Percentiles rank a stretch among this genome's conserved stretches.
phyloP scores from a whole-genome alignment of 352 stramenopile genomes.

The Phytophthora chlamydospora region DNA sequence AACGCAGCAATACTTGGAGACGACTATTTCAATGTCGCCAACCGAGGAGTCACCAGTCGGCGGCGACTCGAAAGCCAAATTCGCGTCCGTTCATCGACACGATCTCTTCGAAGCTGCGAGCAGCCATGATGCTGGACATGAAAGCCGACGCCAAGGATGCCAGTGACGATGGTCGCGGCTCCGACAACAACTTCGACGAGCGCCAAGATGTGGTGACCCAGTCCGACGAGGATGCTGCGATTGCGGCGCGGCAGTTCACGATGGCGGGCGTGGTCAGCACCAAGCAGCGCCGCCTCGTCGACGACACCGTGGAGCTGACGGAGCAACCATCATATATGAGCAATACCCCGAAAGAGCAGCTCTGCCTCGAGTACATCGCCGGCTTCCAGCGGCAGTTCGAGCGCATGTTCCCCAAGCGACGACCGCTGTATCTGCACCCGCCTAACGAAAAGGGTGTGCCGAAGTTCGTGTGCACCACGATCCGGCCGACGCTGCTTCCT shows the following conservation, averaged over 20 bases:
- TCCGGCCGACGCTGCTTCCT: slow-evolving; percentile 93
- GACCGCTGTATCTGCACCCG: slow-evolving; percentile 86
- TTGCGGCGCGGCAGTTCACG: slow-evolving; percentile 72
- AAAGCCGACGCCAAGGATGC: slow-evolving; percentile 60
- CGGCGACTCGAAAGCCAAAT: too few relatives aligned
- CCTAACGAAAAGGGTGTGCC: slow-evolving; percentile 92
- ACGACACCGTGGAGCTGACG: slow-evolving; percentile 47
- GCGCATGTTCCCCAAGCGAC: slow-evolving; percentile 80
- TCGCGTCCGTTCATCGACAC: neutral
- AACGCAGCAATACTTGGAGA: too few relatives aligned
- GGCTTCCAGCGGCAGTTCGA: slow-evolving; percentile 92
- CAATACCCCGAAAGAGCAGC: slow-evolving; percentile 91
- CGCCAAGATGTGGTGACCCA: slow-evolving; percentile 55
- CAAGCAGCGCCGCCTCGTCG: slow-evolving; percentile 77
- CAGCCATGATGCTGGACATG: slow-evolving; percentile 48
- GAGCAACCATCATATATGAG: slow-evolving; percentile 43
- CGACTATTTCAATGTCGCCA: too few relatives aligned
- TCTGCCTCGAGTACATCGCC: slow-evolving; percentile 94
- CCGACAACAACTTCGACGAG: slow-evolving; percentile 46
- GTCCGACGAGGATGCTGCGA: slow-evolving; percentile 62
- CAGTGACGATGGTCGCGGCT: neutral
- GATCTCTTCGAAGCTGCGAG: neutral
- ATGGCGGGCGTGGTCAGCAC: slow-evolving; percentile 79
- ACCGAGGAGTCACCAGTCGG: too few relatives aligned
- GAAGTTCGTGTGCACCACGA: slow-evolving; percentile 96